Conservation (phyloP, 208 protist species). For the Acanthamoeba lenticulata region DNA sequence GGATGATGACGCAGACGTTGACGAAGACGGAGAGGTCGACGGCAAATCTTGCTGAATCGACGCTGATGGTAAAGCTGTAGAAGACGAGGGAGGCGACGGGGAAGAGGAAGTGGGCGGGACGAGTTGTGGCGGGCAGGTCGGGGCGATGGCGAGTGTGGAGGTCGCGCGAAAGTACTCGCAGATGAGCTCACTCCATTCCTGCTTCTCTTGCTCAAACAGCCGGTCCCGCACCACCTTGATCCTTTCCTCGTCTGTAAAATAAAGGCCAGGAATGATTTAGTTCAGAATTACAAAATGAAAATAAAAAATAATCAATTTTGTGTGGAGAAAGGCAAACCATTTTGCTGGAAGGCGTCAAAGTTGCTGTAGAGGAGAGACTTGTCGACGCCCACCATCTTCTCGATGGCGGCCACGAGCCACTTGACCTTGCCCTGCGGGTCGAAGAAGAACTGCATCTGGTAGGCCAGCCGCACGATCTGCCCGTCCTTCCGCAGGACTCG, state of each 20-base stretch:
- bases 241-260: neutral
- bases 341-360: neutral
- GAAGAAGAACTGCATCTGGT: conserved; percentile 49
- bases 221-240: neutral
- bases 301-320: neutral
- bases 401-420: neutral
- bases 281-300: no score
- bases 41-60: neutral
- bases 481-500: neutral
- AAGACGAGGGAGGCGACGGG: neutral
- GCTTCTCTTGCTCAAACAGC: neutral
- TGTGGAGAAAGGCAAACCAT: neutral
- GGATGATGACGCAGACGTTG: neutral
- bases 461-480: neutral
- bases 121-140: neutral
- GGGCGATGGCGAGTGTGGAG: neutral
- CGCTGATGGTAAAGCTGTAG: neutral
- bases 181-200: neutral
- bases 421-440: neutral
- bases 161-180: neutral
- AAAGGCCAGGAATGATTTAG: no score
- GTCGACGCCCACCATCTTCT: conserved; percentile 4
- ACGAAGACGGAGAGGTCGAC: neutral
- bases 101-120: neutral
- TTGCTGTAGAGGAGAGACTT: neutral